These are phyloP conservation scores for Yamadazyma spencermartinsiae DNA, from an alignment of 1,139 yeast genomes.

Conservation along the genomic window DNA sequence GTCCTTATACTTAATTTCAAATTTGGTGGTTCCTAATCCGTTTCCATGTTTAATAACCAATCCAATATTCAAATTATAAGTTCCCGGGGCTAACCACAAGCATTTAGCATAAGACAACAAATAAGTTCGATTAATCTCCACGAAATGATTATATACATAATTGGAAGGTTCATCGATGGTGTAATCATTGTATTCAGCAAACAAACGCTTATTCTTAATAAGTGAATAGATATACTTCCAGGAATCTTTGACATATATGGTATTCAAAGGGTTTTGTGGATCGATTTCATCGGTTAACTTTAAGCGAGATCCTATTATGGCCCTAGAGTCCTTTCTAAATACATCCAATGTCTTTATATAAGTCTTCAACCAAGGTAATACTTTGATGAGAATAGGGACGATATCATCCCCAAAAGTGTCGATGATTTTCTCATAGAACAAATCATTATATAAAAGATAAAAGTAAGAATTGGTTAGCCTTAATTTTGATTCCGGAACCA, in stretches of 20 bases:
- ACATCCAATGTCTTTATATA: constrained; percentile 51
- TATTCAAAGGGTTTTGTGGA: constrained; percentile 22
- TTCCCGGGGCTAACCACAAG: constrained; percentile 52
- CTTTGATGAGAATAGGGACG: constrained; percentile 26
- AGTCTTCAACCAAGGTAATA: constrained; percentile 42
- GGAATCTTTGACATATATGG: constrained; percentile 45
- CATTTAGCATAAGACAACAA: constrained; percentile 48
- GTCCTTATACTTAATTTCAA: constrained; percentile 40
- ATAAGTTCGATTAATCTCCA: constrained; percentile 50
- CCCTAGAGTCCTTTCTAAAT: constrained; percentile 38
- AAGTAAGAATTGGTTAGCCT: constrained; percentile 43
- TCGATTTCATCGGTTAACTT: constrained; percentile 19
- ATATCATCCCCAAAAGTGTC: constrained; percentile 44
- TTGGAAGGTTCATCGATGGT: constrained; percentile 52
- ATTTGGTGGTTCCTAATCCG: constrained; percentile 62
- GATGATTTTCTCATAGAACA: constrained; percentile 44
- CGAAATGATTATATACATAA: constrained; percentile 44
- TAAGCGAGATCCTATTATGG: constrained; percentile 33
- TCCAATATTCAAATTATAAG: constrained; percentile 53
- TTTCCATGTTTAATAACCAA: constrained; percentile 52
- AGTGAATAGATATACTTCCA: constrained; percentile 57
- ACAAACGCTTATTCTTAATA: constrained; percentile 50
- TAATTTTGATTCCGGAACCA: constrained; percentile 44
- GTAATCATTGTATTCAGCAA: constrained; percentile 54
- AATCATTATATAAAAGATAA: constrained; percentile 50